phyloP scores from a whole-genome alignment of 352 stramenopile genomes.

The Hyaloperonospora brassicae region DNA sequence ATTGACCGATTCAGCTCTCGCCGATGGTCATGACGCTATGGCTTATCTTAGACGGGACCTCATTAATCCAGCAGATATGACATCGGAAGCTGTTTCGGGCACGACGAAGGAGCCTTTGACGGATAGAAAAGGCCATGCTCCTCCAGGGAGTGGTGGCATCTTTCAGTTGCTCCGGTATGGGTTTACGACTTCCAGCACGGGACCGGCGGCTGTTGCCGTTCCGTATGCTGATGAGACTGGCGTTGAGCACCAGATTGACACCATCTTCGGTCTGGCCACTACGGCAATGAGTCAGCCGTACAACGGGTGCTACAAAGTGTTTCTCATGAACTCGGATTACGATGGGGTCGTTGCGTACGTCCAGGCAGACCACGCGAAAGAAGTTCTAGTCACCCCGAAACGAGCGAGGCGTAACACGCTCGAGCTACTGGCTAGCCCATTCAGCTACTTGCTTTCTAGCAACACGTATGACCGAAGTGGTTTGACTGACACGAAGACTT shows the following conservation, averaged over 20 bases:
- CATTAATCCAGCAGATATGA: slow-evolving; percentile 23
- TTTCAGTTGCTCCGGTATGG: slow-evolving; percentile 62
- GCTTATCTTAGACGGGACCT: slow-evolving; percentile 45
- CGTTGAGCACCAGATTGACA: slow-evolving; percentile 36
- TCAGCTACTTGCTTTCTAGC: slow-evolving; percentile 45
- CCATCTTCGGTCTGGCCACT: slow-evolving; percentile 45
- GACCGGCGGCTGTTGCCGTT: slow-evolving; percentile 1
- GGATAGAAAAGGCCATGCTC: slow-evolving; percentile 8
- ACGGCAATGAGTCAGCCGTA: slow-evolving; percentile 47
- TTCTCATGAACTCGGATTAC: slow-evolving; percentile 41
- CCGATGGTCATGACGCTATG: slow-evolving; percentile 30
- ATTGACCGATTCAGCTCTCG: slow-evolving; percentile 45
- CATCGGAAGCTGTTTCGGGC: slow-evolving; percentile 34
- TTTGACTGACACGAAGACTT: slow-evolving; percentile 12
- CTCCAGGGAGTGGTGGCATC: slow-evolving; percentile 43
- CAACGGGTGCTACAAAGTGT: slow-evolving; percentile 38
- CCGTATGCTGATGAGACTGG: slow-evolving; percentile 41
- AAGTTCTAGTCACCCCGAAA: slow-evolving; percentile 19
- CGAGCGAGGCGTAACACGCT: slow-evolving; percentile 51
- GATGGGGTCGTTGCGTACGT: slow-evolving; percentile 40
- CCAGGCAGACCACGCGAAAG: slow-evolving; percentile 33
- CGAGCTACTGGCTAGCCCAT: slow-evolving; percentile 61
- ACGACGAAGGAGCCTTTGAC: slow-evolving; percentile 13
- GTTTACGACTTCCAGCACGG: slow-evolving; percentile 11
- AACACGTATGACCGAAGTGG: slow-evolving; percentile 1